Percentiles rank a stretch among this genome's conserved stretches.
Conservation (phyloP, 208 protist genomes). For the Trypanosoma platydactyli region DNA sequence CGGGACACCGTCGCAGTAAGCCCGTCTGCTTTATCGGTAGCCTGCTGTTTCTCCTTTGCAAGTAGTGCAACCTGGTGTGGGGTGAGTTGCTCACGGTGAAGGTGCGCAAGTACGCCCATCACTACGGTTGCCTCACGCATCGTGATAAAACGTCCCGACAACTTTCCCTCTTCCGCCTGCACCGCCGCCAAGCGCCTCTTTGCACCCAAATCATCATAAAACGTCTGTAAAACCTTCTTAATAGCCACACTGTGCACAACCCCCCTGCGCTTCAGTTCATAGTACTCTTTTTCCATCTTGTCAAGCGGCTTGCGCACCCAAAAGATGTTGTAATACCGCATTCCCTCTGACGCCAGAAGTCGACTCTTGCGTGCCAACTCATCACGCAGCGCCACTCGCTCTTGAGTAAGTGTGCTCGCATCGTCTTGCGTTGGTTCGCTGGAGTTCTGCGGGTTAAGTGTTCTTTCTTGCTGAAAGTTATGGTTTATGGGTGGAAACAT, state of each 20-base stretch:
- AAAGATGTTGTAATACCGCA: slow-evolving; percentile 93
- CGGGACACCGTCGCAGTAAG: slow-evolving; percentile 48
- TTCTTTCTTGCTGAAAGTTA: slow-evolving; percentile 90
- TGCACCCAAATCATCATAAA: slow-evolving; percentile 78
- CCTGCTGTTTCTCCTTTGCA: slow-evolving; percentile 54
- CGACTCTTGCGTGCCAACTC: slow-evolving; percentile 83
- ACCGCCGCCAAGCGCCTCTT: slow-evolving; percentile 87
- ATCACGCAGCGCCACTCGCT: slow-evolving; percentile 74
- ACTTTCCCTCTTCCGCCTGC: slow-evolving; percentile 89
- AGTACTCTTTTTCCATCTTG: slow-evolving; percentile 90
- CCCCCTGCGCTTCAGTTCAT: slow-evolving; percentile 68
- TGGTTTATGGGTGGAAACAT: slow-evolving; percentile 91
- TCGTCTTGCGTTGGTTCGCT: slow-evolving; percentile 80
- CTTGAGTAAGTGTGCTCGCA: slow-evolving; percentile 48
- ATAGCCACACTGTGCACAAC: slow-evolving; percentile 74
- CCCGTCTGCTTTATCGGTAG: slow-evolving; percentile 32
- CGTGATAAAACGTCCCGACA: slow-evolving; percentile 86
- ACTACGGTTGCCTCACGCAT: slow-evolving; percentile 89
- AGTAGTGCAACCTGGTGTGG: slow-evolving; percentile 80
- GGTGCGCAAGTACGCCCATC: slow-evolving; percentile 76
- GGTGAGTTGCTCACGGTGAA: slow-evolving; percentile 86
- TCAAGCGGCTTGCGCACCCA: slow-evolving; percentile 92
- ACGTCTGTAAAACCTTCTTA: slow-evolving; percentile 69
- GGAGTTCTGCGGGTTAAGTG: slow-evolving; percentile 83
- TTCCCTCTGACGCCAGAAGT: slow-evolving; percentile 82